These are phyloP conservation scores for Coprinopsis sp. DNA, from an alignment of 768 basidiomycete genomes.

Conservation along the genomic window DNA sequence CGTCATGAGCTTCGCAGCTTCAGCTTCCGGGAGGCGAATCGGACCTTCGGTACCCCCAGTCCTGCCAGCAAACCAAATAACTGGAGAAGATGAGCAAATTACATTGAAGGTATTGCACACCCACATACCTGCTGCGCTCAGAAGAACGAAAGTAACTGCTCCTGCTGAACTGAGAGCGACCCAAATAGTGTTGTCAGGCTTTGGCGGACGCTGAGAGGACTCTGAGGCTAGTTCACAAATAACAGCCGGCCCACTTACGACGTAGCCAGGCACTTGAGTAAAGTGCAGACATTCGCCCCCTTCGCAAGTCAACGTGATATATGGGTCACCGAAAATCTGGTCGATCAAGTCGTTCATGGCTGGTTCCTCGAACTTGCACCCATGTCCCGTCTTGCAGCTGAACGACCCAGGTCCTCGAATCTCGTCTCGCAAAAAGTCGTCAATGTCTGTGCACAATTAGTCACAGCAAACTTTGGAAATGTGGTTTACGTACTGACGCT, in stretches of 20 bases:
- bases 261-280: slow-evolving; percentile 92
- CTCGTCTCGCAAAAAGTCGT: slow-evolving; percentile 84
- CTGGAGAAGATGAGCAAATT: slow-evolving; percentile 21
- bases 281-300: slow-evolving; percentile 94
- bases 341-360: slow-evolving; percentile 96
- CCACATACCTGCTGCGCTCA: slow-evolving; percentile 54
- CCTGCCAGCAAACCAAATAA: slow-evolving; percentile 90
- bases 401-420: slow-evolving; percentile 91
- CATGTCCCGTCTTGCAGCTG: slow-evolving; percentile 63
- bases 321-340: slow-evolving; percentile 87
- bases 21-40: slow-evolving; percentile 76
- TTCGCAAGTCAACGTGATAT: slow-evolving; percentile 81
- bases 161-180: slow-evolving; percentile 81
- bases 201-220: slow-evolving; percentile 55
- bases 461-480: no score
- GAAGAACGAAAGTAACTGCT: slow-evolving; percentile 69
- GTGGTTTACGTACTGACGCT: slow-evolving; percentile 79
- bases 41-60: slow-evolving; percentile 61
- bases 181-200: slow-evolving; percentile 79
- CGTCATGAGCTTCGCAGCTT: slow-evolving; percentile 80
- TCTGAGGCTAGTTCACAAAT: neutral
- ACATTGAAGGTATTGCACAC: neutral
- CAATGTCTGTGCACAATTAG: slow-evolving; percentile 72
- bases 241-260: slow-evolving; percentile 36
- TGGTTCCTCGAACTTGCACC: slow-evolving; percentile 90